phyloP scores from a whole-genome alignment of 1,139 yeast species.

The Schizosaccharomyces versatilis region DNA sequence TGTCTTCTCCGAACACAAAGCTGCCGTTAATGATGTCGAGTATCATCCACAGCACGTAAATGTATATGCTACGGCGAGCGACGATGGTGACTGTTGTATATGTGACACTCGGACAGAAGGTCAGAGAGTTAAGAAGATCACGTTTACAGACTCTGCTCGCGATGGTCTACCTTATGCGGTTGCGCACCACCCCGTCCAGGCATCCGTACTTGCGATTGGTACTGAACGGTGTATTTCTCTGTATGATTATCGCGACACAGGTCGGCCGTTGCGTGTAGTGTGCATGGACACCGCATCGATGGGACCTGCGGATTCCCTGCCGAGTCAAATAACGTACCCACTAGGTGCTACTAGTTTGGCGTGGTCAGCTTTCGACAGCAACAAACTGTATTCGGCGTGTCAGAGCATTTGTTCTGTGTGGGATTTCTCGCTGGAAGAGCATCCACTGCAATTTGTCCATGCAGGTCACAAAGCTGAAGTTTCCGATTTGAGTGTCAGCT shows the following conservation, averaged over 20 bases:
- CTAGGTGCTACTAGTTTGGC: not conserved
- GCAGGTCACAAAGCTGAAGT: not conserved
- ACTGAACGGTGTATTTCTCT: not conserved
- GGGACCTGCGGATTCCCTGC: not conserved
- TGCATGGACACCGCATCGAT: not conserved
- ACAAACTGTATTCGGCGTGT: not conserved
- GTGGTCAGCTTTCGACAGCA: not conserved
- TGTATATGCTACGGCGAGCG: conserved; percentile 51
- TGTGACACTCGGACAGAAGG: conserved; percentile 34
- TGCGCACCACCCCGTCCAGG: conserved; percentile 37
- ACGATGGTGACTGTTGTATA: conserved; percentile 42
- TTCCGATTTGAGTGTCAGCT: not conserved
- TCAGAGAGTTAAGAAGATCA: no score
- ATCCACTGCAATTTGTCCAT: not conserved
- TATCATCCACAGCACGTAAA: conserved; percentile 28
- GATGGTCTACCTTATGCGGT: conserved; percentile 27
- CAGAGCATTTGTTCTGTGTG: not conserved
- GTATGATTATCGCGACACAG: not conserved
- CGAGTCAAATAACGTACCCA: not conserved
- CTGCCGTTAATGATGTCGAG: conserved; percentile 23
- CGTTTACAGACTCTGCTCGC: no score
- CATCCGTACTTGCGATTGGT: conserved; percentile 38
- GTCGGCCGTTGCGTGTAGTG: not conserved
- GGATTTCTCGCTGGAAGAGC: not conserved
- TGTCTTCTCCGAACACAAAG: conserved; percentile 14